phyloP scores from a whole-genome alignment of 1,284 basidiomycete species.

The Microstroma glucosiphilum region DNA sequence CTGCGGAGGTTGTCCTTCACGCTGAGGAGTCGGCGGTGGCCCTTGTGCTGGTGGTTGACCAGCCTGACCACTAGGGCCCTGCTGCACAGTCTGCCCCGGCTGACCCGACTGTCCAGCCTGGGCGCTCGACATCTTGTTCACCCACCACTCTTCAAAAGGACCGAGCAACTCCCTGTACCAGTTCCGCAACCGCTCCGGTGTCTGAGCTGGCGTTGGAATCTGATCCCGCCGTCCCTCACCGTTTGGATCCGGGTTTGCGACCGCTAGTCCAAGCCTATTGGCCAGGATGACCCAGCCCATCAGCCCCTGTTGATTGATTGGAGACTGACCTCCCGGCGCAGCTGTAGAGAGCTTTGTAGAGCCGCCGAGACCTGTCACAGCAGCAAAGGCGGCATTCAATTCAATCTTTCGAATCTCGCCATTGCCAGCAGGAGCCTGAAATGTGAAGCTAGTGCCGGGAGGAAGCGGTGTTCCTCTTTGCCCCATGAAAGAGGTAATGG shows the following conservation, averaged over 20 bases:
- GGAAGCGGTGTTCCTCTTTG: constrained; percentile 36
- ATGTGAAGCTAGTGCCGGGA: constrained; percentile 25
- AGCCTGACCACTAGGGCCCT: neutral
- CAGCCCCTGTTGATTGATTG: constrained; percentile 16
- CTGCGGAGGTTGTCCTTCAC: constrained; percentile 9
- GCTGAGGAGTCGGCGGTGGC: constrained; percentile 2
- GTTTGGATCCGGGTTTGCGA: constrained; percentile 17
- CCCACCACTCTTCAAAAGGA: constrained; percentile 43
- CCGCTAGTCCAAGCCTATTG: constrained; percentile 35
- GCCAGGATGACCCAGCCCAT: constrained; percentile 43
- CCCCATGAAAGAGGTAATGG: constrained; percentile 37
- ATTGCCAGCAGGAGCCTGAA: constrained; percentile 30
- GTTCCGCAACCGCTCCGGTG: constrained; percentile 35
- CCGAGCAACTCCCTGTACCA: constrained; percentile 38
- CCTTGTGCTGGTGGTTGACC: constrained; percentile 9
- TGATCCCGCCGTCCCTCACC: constrained; percentile 9
- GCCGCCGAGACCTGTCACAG: constrained; percentile 34
- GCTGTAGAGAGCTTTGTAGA: constrained; percentile 25
- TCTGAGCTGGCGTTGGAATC: constrained; percentile 30
- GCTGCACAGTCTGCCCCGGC: constrained; percentile 19
- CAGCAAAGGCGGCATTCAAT: constrained; percentile 33
- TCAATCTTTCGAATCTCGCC: constrained; percentile 40
- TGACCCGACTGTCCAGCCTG: constrained; percentile 16
- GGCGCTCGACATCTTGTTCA: constrained; percentile 15
- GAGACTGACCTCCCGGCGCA: neutral